Evolutionary conservation across 2,329 filamentous ascomycete genomes (phyloP), one percentile per base, ranked within the genome.

Genomic region (Amauroascus niger): DNA sequence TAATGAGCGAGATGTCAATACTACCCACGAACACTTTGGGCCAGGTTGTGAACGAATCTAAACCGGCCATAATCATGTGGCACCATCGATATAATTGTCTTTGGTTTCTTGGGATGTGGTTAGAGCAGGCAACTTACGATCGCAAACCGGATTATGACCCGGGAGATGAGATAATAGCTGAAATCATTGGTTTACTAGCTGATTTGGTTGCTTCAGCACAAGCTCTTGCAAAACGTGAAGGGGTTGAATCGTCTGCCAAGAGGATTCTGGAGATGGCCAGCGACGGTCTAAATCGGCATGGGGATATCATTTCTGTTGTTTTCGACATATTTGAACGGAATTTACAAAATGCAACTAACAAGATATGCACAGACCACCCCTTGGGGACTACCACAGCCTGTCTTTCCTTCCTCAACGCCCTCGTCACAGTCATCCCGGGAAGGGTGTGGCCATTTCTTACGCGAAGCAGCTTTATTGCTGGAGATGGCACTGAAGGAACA

Each of bases 381-480:
- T 71, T 83, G 40, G 79, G 82, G 33, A 76, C 94, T 26, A 76
- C 84, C 1, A 78, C 90, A 46, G 81, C 86, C 22, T 95, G 88
- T 65, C 71, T 90, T 20, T 84, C 88, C 51, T 96, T 97, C 63
- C 73, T 95, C 35, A 79, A 86, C 60, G 81, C 84, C 2, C 73
- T 94, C 16, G 69, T 93, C 24, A 76, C 78, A 8, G 61, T 86
- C n/a, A 81, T 85, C 49, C 91, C 93, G 0, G 86, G 86, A 54
- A 79, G 90, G 56, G 83, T 95, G 5, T 97, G 93, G 90, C 89
- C 91, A 2, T 87, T 91, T 66, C 78, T 98, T 62, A 82, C 84
- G 2, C 82, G 88, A 54, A 94, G 88, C 66, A 82, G 84, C 58
- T 74, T 98, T 16, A 76, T 98, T 44, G 86, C 86, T 60, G 80